phyloP scores from a whole-genome alignment of 1,284 basidiomycete genomes.

The Cystobasidium slooffiae region DNA sequence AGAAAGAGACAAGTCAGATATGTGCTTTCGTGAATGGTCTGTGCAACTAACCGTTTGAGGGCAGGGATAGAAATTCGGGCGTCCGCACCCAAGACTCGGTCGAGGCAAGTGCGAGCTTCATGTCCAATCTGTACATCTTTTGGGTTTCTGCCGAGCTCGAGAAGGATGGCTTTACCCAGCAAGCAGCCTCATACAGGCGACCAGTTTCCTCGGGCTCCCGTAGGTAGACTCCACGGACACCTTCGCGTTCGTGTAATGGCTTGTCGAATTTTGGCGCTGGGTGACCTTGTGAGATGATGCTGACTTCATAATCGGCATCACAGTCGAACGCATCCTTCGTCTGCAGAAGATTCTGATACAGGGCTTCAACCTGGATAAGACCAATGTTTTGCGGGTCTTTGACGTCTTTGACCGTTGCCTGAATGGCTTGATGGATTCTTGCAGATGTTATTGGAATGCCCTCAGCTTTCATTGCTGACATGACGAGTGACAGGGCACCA shows the following conservation, averaged over 20 bases:
- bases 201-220: conserved; percentile 54
- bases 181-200: conserved; percentile 53
- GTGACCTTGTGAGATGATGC: conserved; percentile 55
- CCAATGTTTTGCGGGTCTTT: conserved; percentile 55
- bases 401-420: conserved; percentile 55
- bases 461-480: conserved; percentile 55
- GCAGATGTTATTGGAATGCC: conserved; percentile 55
- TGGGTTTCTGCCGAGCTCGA: conserved; percentile 53
- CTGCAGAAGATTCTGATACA: conserved; percentile 55
- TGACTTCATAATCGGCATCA: conserved; percentile 55
- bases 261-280: conserved; percentile 34
- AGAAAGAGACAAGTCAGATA: neutral
- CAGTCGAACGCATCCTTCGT: conserved; percentile 53
- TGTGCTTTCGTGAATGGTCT: neutral
- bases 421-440: conserved; percentile 56
- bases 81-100: conserved; percentile 54
- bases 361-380: conserved; percentile 55
- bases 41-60: conserved; percentile 48
- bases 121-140: conserved; percentile 54
- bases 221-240: conserved; percentile 56
- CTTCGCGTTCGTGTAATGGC: conserved; percentile 27
- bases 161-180: conserved; percentile 55
- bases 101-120: conserved; percentile 52
- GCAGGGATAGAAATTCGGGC: conserved; percentile 54
- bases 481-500: conserved; percentile 55